Conservation (phyloP, 139 green algal species). For the Chlamydomonas schloesseri region DNA sequence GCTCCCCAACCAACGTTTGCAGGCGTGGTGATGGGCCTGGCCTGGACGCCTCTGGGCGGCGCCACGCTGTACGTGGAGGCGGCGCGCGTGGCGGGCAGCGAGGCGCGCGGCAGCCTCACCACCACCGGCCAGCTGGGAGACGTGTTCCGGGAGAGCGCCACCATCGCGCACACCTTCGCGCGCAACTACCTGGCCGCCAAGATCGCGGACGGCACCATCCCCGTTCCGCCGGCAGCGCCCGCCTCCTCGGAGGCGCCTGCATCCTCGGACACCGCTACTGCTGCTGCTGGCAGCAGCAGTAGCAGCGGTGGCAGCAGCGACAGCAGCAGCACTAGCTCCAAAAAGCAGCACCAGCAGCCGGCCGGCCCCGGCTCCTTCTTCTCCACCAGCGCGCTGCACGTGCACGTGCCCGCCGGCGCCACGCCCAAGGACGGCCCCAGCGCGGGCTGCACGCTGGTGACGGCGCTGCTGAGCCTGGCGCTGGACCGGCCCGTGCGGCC, state of each 20-base stretch:
- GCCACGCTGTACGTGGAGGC: slow-evolving; percentile 94
- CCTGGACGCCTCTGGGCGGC: slow-evolving; percentile 97
- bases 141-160: slow-evolving; percentile 95
- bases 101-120: slow-evolving; percentile 72
- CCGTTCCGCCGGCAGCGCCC: no score
- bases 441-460: slow-evolving; percentile 94
- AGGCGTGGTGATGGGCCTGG: slow-evolving; percentile 97
- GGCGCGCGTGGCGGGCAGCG: slow-evolving; percentile 75
- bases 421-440: slow-evolving; percentile 96
- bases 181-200: slow-evolving; percentile 58
- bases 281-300: no score
- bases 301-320: no score
- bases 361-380: slow-evolving; percentile 55
- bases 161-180: slow-evolving; percentile 94
- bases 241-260: no score
- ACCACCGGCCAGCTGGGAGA: slow-evolving; percentile 91
- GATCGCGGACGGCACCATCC: no score
- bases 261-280: no score
- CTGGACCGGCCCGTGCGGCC: slow-evolving; percentile 75
- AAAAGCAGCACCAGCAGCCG: no score
- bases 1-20: no score
- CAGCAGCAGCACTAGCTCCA: no score
- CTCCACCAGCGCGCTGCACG: slow-evolving; percentile 77
- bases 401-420: slow-evolving; percentile 95
- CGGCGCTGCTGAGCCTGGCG: slow-evolving; percentile 92